A percentile compares a stretch with the other conserved stretches of the same genome.
Conservation (phyloP, 495 filamentous ascomycete species). For the Aspergillus campestris region DNA sequence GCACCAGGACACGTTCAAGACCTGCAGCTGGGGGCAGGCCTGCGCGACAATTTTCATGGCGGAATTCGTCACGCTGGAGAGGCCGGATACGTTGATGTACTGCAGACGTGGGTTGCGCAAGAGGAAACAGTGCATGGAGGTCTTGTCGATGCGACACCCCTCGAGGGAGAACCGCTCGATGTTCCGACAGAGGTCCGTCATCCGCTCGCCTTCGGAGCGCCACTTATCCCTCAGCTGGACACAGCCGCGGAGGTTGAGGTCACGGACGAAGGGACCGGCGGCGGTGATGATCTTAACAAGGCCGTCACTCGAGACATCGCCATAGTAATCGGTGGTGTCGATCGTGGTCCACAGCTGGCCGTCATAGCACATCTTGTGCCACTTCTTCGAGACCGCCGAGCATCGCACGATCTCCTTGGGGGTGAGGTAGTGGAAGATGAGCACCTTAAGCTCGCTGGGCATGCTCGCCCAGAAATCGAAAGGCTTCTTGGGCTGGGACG, state of each 20-base stretch:
- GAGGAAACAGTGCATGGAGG: constrained; percentile 71
- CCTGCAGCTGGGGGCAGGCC: constrained; percentile 71
- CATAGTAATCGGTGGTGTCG: constrained; percentile 81
- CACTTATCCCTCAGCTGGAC: constrained; percentile 72
- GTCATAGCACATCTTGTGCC: constrained; percentile 85
- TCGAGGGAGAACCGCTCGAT: constrained; percentile 81
- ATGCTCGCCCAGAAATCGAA: constrained; percentile 75
- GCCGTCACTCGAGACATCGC: constrained; percentile 71
- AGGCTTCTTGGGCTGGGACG: constrained; percentile 28
- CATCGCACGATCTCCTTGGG: constrained; percentile 78
- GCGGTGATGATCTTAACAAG: constrained; percentile 76
- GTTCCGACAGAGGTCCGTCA: constrained; percentile 76
- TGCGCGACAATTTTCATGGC: constrained; percentile 82
- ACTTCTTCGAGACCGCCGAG: constrained; percentile 71
- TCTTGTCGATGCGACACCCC: constrained; percentile 76
- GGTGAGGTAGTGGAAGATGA: constrained; percentile 65
- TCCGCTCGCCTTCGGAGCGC: constrained; percentile 53
- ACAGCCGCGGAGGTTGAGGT: constrained; percentile 79
- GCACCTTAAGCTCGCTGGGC: constrained; percentile 72
- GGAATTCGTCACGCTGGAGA: constrained; percentile 70
- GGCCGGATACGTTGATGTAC: constrained; percentile 76
- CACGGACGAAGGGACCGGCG: constrained; percentile 81
- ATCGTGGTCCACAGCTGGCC: constrained; percentile 86
- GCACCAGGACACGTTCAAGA: constrained; percentile 89
- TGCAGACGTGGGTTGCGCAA: constrained; percentile 66